Evolutionary conservation across 441 rosid species (phyloP), one percentile per base, ranked within the genome.

Genomic region (Theobroma grandiflorum): DNA sequence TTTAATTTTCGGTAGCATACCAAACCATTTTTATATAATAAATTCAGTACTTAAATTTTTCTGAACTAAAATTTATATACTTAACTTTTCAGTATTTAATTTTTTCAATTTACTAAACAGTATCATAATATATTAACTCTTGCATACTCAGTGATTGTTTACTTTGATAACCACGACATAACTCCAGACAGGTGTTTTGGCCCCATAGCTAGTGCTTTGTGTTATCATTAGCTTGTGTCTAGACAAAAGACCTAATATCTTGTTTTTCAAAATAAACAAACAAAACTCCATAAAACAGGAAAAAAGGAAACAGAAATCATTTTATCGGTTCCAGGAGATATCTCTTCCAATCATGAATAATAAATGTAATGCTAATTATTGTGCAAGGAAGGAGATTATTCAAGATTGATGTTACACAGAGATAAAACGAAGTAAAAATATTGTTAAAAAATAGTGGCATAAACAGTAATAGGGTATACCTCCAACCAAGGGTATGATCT

Each of bases 401-500:
- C 61, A 6, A 69, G 22, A 26, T 26, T 59, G 22, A 26, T n/a
- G 20, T 8, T 53, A 55, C 4, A 74, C 20, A 59, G 40, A 26
- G 10, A 12, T 18, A 76, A 62, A 62, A 33, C 35, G 33, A 26
- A 45, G 71, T 33, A 59, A 42, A 59, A 74, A 38, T 6, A 38
- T 68, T 10, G 55, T 43, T 26, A 4, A n/a, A 53, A 59, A 57
- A 42, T 45, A 31, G 69, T 3, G 49, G 35, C 35, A 76, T 49
- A 50, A n/a, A 76, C n/a, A 22, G 40, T 38, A 18, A 53, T 18
- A 20, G 1, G 16, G 59, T 9, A 83, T 88, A 96, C 99, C 99
- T 97, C 99, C 90, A 97, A 83, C 99, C 99, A 97, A 59, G 82
- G 83, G 81, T 95, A 97, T 50, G 99, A 94, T 87, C 99, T 91